phyloP scores from a whole-genome alignment of 768 basidiomycete species.

The Solioccasus polychromus region DNA sequence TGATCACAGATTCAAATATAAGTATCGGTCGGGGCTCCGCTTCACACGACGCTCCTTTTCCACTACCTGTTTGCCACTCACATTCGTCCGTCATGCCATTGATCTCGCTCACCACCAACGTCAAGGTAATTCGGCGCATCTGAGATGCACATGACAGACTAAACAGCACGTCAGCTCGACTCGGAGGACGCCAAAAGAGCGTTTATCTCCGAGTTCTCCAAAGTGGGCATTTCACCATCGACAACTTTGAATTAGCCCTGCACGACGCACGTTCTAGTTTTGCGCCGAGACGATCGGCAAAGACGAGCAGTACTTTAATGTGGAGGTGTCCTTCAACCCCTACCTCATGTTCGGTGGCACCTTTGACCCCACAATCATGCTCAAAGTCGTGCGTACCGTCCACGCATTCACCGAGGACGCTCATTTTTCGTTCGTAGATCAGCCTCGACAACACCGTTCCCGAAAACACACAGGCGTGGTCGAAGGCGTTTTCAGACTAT shows the following conservation, averaged over 20 bases:
- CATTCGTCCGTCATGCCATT: conserved; percentile 32
- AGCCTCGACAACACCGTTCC: conserved; percentile 56
- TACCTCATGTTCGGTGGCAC: conserved; percentile 58
- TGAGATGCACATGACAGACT: neutral
- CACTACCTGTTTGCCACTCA: neutral
- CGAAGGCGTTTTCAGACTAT: conserved; percentile 52
- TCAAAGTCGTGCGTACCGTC: conserved; percentile 50
- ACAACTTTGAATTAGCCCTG: neutral
- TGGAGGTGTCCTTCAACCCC: conserved; percentile 56
- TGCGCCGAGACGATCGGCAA: conserved; percentile 52
- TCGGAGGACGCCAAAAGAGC: conserved; percentile 31
- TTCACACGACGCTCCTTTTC: no score
- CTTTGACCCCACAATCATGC: conserved; percentile 62
- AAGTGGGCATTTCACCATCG: conserved; percentile 41
- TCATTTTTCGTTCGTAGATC: conserved; percentile 36
- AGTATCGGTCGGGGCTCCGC: no score
- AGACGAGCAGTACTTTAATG: conserved; percentile 52
- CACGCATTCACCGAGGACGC: neutral
- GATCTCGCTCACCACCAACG: conserved; percentile 39
- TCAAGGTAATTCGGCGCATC: conserved; percentile 23
- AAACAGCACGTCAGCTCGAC: conserved; percentile 6
- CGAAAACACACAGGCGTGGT: conserved; percentile 47
- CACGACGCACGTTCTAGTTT: conserved; percentile 36
- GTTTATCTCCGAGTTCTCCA: conserved; percentile 52
- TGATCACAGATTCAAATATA: no score